These are phyloP conservation scores for Pseudogymnoascus sp. DNA, from an alignment of 2,329 filamentous ascomycete genomes.

Conservation along the genomic window DNA sequence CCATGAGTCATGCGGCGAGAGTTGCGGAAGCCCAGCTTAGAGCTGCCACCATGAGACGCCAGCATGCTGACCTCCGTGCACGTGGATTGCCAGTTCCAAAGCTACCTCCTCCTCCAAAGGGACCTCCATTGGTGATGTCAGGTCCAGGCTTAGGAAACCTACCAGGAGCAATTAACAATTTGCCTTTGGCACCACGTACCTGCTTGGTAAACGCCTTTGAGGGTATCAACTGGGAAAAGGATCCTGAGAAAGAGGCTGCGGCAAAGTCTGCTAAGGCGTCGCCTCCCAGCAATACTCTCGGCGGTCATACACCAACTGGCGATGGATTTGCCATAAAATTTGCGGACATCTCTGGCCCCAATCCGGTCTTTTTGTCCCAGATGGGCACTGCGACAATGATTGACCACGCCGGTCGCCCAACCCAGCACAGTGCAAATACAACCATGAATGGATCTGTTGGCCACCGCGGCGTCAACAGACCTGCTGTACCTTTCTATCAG, in stretches of 20 bases:
- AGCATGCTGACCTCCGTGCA: background rate
- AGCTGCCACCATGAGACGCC: constrained; percentile 4
- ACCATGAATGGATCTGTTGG: background rate
- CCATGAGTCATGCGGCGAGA: background rate
- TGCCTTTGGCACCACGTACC: background rate
- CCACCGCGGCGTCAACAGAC: background rate
- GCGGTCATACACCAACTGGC: background rate
- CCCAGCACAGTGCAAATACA: background rate
- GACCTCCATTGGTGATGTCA: background rate
- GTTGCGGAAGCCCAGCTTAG: constrained; percentile 4
- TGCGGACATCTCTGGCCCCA: background rate
- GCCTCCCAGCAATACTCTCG: background rate
- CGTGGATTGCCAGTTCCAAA: background rate
- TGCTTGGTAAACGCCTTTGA: background rate
- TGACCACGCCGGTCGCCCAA: background rate
- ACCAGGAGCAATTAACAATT: background rate
- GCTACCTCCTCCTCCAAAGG: background rate
- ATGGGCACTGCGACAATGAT: background rate
- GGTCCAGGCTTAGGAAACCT: background rate
- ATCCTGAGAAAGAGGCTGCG: background rate
- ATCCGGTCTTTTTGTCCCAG: background rate
- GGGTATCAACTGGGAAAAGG: background rate
- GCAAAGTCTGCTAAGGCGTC: background rate
- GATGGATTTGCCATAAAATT: constrained; percentile 1
- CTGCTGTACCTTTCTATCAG: background rate